phyloP scores from a whole-genome alignment of 192 early-diverging fungal species.

The Coemansia sp. region DNA sequence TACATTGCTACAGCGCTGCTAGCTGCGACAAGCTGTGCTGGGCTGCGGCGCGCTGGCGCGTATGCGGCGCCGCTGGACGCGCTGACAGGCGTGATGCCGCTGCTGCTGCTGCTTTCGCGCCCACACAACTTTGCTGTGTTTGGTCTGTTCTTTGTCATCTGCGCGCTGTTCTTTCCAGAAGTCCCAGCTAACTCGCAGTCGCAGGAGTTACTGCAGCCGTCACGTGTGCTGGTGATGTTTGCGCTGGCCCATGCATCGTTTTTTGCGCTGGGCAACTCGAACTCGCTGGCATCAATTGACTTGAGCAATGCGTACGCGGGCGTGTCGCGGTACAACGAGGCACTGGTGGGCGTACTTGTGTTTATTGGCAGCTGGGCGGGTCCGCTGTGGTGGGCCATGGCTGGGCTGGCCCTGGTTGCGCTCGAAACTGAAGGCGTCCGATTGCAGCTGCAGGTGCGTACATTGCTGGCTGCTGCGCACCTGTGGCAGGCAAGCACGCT shows the following conservation, averaged over 20 bases:
- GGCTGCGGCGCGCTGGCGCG: background rate
- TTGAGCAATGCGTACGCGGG: conserved; percentile 75
- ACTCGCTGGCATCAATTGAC: conserved; percentile 77
- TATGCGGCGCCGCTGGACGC: conserved; percentile 21
- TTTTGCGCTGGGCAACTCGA: conserved; percentile 70
- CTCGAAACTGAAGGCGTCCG: background rate
- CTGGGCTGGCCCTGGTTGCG: conserved; percentile 35
- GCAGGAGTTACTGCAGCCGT: conserved; percentile 19
- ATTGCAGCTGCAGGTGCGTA: conserved; percentile 3
- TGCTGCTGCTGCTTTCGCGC: conserved; percentile 64
- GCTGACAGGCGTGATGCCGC: conserved; percentile 54
- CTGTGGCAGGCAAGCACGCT: conserved; percentile 56
- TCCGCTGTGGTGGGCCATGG: conserved; percentile 63
- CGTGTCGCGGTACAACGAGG: conserved; percentile 63
- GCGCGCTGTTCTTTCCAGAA: conserved; percentile 36
- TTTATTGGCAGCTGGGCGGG: conserved; percentile 74
- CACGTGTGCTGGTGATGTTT: conserved; percentile 42
- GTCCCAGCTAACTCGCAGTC: background rate
- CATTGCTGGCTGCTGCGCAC: conserved; percentile 19
- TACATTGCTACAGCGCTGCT: conserved; percentile 4
- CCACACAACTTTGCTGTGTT: conserved; percentile 65
- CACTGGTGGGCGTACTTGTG: conserved; percentile 63
- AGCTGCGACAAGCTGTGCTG: background rate
- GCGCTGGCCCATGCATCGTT: conserved; percentile 60
- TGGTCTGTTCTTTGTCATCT: conserved; percentile 57